A percentile compares a stretch with the other conserved stretches of the same genome.
phyloP scores from a whole-genome alignment of 1,139 yeast species.

The Suhomyces bribrorum region DNA sequence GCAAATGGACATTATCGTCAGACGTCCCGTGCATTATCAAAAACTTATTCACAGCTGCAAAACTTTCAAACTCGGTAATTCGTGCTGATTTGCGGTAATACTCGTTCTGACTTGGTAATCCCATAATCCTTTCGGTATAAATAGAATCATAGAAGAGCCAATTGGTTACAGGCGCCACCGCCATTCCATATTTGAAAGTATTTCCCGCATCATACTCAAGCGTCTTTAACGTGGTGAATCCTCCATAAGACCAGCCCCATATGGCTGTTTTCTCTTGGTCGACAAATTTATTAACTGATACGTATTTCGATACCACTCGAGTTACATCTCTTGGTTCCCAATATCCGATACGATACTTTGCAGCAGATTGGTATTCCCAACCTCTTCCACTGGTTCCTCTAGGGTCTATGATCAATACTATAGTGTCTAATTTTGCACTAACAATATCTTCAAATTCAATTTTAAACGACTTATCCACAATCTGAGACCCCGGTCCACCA shows the following conservation, averaged over 20 bases:
- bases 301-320: constrained; percentile 62
- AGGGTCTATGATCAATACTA: constrained; percentile 86
- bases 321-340: constrained; percentile 88
- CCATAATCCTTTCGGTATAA: constrained; percentile 91
- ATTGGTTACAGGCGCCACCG: constrained; percentile 88
- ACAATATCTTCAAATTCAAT: constrained; percentile 71
- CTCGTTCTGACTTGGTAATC: constrained; percentile 55
- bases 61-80: constrained; percentile 51
- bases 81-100: constrained; percentile 48
- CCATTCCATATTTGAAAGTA: constrained; percentile 74
- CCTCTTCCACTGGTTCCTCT: constrained; percentile 94
- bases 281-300: constrained; percentile 53
- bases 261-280: constrained; percentile 66
- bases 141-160: constrained; percentile 81
- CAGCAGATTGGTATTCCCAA: constrained; percentile 70
- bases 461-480: constrained; percentile 54
- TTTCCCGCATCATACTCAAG: constrained; percentile 70
- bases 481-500: constrained; percentile 94
- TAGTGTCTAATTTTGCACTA: constrained; percentile 66
- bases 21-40: constrained; percentile 93
- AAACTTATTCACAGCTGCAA: constrained; percentile 56
- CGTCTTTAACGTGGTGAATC: constrained; percentile 75
- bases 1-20: constrained; percentile 95
- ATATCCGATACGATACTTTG: constrained; percentile 69
- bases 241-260: constrained; percentile 99